Evolutionary conservation across 139 green algal species (phyloP).

Genomic region (Micromonas commoda): DNA sequence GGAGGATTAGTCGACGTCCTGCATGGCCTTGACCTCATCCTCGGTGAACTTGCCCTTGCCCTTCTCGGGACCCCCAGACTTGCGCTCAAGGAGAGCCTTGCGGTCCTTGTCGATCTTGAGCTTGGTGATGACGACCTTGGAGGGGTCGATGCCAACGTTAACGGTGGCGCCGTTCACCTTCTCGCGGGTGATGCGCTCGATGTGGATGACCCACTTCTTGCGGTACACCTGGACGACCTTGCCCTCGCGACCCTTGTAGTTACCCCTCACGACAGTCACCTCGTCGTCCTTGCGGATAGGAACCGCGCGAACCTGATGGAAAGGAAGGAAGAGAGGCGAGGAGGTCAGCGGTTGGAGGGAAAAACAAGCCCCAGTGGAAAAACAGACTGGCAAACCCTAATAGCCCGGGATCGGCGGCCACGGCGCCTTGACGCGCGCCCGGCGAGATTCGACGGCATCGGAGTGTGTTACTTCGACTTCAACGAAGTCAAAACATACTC

Average conservation of each 20-base stretch:
- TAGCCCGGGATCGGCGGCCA: background rate
- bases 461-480: too few species aligned
- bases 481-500: too few species aligned
- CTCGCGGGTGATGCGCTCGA: constrained; percentile 95
- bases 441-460: background rate
- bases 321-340: background rate
- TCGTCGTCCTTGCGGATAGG: constrained; percentile 98
- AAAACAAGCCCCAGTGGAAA: background rate
- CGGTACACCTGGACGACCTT: constrained; percentile 97
- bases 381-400: background rate
- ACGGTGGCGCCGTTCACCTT: constrained; percentile 97
- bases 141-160: constrained; percentile 91
- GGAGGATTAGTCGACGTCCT: constrained; percentile 82
- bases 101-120: constrained; percentile 98
- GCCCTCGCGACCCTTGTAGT: constrained; percentile 93
- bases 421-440: too few species aligned
- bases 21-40: constrained; percentile 78
- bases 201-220: constrained; percentile 99
- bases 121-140: constrained; percentile 98
- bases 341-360: background rate
- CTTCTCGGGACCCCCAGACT: constrained; percentile 62
- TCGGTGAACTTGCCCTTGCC: constrained; percentile 87
- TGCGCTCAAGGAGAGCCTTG: constrained; percentile 81
- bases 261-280: constrained; percentile 89
- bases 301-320: constrained; percentile 65